Percentiles rank a stretch among this genome's conserved stretches.
These are phyloP conservation scores for Globisporangium nodosum DNA, from an alignment of 352 stramenopile genomes.

Conservation along the genomic window DNA sequence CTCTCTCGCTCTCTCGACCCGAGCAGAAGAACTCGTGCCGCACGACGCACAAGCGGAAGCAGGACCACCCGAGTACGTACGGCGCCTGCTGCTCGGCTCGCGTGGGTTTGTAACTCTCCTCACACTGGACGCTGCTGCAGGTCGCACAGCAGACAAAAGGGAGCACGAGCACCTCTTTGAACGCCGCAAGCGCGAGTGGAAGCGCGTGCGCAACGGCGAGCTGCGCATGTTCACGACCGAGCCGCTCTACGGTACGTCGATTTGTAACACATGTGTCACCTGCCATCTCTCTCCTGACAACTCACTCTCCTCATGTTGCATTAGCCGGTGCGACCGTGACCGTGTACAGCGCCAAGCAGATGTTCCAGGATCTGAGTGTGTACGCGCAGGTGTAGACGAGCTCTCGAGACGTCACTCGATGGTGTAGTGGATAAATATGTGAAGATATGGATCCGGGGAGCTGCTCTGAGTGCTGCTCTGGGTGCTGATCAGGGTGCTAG, in stretches of 20 bases:
- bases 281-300: too few species aligned
- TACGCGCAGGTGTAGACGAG: constrained; percentile 49
- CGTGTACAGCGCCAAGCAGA: constrained; percentile 66
- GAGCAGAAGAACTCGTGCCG: constrained; percentile 39
- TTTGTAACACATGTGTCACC: too few species aligned
- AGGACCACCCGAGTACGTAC: constrained; percentile 51
- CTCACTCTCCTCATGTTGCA: constrained; percentile 8
- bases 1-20: neutral
- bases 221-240: constrained; percentile 71
- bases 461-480: neutral
- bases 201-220: constrained; percentile 59
- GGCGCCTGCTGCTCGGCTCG: neutral
- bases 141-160: constrained; percentile 59
- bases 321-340: constrained; percentile 59
- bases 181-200: constrained; percentile 65
- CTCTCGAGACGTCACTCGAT: neutral
- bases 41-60: constrained; percentile 66
- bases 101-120: neutral
- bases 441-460: neutral
- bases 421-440: neutral
- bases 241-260: constrained; percentile 44
- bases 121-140: constrained; percentile 15
- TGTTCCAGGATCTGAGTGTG: constrained; percentile 72
- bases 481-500: constrained; percentile 11
- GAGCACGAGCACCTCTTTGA: constrained; percentile 77